Percentiles rank a stretch among this genome's conserved stretches.
Conservation (phyloP, 1,284 basidiomycete genomes). For the Moniliella sp. region DNA sequence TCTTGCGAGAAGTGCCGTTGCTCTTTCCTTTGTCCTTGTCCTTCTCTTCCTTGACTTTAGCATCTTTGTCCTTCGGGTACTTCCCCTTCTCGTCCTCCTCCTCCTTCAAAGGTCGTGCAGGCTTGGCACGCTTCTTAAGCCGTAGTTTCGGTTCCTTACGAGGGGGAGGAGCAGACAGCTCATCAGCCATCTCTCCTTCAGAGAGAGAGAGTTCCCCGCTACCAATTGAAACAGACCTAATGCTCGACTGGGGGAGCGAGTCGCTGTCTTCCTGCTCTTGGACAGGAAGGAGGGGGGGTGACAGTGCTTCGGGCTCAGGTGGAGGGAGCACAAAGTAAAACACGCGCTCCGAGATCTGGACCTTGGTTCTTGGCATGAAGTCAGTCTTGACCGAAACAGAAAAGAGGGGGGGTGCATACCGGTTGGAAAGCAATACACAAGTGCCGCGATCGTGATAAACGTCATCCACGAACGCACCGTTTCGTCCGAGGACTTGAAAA, state of each 20-base stretch:
- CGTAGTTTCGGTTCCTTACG: constrained; percentile 27
- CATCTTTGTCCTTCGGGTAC: not conserved
- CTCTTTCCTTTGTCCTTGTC: constrained; percentile 10
- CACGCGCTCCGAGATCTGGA: constrained; percentile 89
- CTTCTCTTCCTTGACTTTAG: constrained; percentile 1
- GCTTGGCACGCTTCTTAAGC: not conserved
- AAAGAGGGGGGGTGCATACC: not conserved
- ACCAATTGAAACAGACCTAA: too few species aligned
- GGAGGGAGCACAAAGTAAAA: constrained; percentile 82
- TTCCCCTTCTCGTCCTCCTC: too few species aligned
- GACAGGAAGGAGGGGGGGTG: too few species aligned
- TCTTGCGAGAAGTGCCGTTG: constrained; percentile 12
- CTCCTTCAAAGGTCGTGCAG: not conserved
- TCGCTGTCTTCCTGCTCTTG: constrained; percentile 1
- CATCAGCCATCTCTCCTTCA: constrained; percentile 2
- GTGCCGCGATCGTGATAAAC: constrained; percentile 69
- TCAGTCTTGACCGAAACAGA: too few species aligned
- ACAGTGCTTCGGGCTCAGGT: constrained; percentile 8
- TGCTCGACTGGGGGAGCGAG: not conserved
- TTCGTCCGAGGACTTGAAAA: constrained; percentile 71
- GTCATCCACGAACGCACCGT: constrained; percentile 93
- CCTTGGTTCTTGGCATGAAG: constrained; percentile 52
- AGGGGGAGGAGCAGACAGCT: constrained; percentile 4
- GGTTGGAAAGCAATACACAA: constrained; percentile 44
- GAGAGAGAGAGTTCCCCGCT: constrained; percentile 7